Evolutionary conservation across 2,329 filamentous ascomycete genomes (phyloP).

Genomic region (Colletotrichum camelliae): DNA sequence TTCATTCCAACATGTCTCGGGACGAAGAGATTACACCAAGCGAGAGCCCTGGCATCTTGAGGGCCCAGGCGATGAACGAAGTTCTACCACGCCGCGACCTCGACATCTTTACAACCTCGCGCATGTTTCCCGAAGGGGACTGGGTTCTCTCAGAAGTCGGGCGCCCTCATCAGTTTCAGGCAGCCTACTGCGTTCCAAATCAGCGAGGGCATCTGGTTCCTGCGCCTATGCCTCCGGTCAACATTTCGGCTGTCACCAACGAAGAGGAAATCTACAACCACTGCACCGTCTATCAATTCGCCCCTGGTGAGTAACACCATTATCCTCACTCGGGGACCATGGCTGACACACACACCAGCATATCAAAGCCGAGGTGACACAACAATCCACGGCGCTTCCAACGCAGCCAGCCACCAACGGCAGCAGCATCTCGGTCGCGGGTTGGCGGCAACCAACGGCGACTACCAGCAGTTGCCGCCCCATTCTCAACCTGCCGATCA

Average conservation of each 20-base stretch:
- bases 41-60: background rate
- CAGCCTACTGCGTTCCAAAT: conserved; percentile 10
- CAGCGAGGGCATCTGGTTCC: conserved; percentile 6
- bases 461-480: background rate
- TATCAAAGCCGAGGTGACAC: conserved; percentile 7
- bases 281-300: conserved; percentile 17
- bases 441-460: background rate
- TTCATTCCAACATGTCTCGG: background rate
- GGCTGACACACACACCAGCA: background rate
- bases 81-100: conserved; percentile 13
- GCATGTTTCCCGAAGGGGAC: background rate
- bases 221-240: conserved; percentile 12
- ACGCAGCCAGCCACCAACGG: background rate
- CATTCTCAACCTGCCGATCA: background rate
- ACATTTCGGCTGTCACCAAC: conserved; percentile 8
- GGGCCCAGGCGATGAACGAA: conserved; percentile 13
- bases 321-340: background rate
- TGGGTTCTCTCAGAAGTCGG: conserved; percentile 10
- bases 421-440: background rate
- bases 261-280: conserved; percentile 16
- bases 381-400: background rate
- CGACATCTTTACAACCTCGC: background rate
- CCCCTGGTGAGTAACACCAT: background rate
- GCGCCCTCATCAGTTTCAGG: conserved; percentile 11
- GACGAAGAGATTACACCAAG: background rate